phyloP scores from a whole-genome alignment of 2,329 filamentous ascomycete species.

The Polychaeton citri region DNA sequence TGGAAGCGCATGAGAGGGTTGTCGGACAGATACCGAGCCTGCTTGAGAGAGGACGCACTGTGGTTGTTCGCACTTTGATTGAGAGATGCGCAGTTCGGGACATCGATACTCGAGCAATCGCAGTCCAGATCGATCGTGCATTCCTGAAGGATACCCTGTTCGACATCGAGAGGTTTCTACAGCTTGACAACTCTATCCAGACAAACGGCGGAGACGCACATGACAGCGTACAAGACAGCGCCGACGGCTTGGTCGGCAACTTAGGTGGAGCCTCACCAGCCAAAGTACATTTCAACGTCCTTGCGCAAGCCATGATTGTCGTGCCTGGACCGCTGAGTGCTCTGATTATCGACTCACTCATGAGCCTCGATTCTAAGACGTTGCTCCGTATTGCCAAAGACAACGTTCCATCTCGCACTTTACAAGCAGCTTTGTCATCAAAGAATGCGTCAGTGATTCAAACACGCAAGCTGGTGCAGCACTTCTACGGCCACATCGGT shows the following conservation, averaged over 20 bases:
- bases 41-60: constrained; percentile 61
- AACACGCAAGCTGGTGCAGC: constrained; percentile 49
- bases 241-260: constrained; percentile 3
- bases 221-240: background rate
- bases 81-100: constrained; percentile 64
- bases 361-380: constrained; percentile 37
- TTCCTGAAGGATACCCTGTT: constrained; percentile 38
- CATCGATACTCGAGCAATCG: constrained; percentile 43
- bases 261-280: constrained; percentile 9
- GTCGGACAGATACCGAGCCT: constrained; percentile 59
- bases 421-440: constrained; percentile 49
- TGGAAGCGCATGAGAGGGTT: constrained; percentile 58
- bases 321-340: constrained; percentile 56
- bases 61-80: constrained; percentile 68
- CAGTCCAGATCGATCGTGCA: constrained; percentile 42
- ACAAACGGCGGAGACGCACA: constrained; percentile 4
- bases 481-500: constrained; percentile 47
- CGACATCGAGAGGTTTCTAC: constrained; percentile 47
- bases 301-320: constrained; percentile 66
- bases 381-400: constrained; percentile 52
- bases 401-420: constrained; percentile 43
- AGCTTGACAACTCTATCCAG: constrained; percentile 31
- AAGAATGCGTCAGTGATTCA: constrained; percentile 42
- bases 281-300: constrained; percentile 60
- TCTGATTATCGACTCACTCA: constrained; percentile 51